Conservation (phyloP, 2,329 filamentous ascomycete genomes). For the Verticillium klebahnii region DNA sequence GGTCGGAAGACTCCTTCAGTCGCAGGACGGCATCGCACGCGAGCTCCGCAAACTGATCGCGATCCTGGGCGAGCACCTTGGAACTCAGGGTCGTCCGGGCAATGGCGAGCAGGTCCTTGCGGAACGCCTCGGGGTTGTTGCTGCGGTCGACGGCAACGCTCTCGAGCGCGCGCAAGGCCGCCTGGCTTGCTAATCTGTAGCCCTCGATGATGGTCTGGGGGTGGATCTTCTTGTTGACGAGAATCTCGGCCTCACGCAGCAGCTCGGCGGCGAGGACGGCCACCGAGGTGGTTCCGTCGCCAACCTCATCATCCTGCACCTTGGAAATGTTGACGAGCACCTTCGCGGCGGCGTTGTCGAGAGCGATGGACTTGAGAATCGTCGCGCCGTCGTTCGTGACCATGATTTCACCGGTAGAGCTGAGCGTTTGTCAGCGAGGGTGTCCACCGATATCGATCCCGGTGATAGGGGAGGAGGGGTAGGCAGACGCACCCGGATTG, state of each 20-base stretch:
- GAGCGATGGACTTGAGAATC: conserved; percentile 95
- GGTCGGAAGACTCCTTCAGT: conserved; percentile 83
- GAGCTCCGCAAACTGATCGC: conserved; percentile 83
- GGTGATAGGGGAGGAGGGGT: not conserved
- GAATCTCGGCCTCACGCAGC: conserved; percentile 90
- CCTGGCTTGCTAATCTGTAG: conserved; percentile 92
- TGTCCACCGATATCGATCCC: conserved; percentile 3
- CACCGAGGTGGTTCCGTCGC: conserved; percentile 95
- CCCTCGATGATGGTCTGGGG: conserved; percentile 99
- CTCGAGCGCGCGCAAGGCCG: conserved; percentile 79
- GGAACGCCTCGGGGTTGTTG: conserved; percentile 76
- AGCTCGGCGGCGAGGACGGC: conserved; percentile 96
- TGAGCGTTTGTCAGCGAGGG: conserved; percentile 26
- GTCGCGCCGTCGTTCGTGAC: conserved; percentile 99
- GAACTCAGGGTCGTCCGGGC: conserved; percentile 94
- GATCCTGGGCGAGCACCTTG: conserved; percentile 92
- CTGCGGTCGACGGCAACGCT: conserved; percentile 86
- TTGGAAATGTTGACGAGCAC: conserved; percentile 99
- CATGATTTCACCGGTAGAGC: conserved; percentile 94
- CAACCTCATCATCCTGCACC: conserved; percentile 97
- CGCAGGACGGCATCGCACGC: conserved; percentile 89
- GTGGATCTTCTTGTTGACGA: conserved; percentile 97
- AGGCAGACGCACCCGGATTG: conserved; percentile 73
- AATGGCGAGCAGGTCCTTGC: conserved; percentile 84
- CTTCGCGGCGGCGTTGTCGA: conserved; percentile 97